Percentiles rank a stretch among this genome's conserved stretches.
Conservation (phyloP, 148 eudicot species). For the Suaeda aralocaspica region DNA sequence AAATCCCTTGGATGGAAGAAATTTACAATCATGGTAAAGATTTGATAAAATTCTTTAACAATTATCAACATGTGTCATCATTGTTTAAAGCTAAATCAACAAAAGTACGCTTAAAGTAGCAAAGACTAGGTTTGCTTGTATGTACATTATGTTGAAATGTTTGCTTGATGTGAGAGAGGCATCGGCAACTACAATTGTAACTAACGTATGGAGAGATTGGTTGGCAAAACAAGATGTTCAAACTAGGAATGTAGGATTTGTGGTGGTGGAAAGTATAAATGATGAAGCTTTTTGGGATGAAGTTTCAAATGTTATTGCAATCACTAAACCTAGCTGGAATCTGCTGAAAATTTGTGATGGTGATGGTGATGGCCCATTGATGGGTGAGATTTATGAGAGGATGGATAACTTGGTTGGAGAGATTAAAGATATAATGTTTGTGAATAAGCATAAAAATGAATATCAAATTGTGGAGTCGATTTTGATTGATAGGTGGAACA, state of each 20-base stretch:
- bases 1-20: neutral
- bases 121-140: conserved; percentile 24
- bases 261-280: neutral
- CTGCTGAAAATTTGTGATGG: no score
- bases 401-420: neutral
- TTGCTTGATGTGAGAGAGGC: neutral
- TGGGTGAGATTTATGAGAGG: neutral
- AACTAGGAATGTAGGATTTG: neutral
- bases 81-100: conserved; percentile 15
- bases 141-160: neutral
- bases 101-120: conserved; percentile 19
- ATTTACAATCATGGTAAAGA: conserved; percentile 5
- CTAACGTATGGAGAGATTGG: conserved; percentile 5
- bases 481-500: conserved; percentile 8
- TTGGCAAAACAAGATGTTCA: neutral
- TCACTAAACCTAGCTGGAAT: no score
- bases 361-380: neutral
- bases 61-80: neutral
- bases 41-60: neutral
- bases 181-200: neutral
- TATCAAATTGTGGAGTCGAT: neutral
- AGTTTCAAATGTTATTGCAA: no score
- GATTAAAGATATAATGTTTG: conserved; percentile 6
- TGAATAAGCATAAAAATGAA: conserved; percentile 4
- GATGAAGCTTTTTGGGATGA: no score